phyloP scores from a whole-genome alignment of 2,329 filamentous ascomycete species.

The Pyricularia grisea region DNA sequence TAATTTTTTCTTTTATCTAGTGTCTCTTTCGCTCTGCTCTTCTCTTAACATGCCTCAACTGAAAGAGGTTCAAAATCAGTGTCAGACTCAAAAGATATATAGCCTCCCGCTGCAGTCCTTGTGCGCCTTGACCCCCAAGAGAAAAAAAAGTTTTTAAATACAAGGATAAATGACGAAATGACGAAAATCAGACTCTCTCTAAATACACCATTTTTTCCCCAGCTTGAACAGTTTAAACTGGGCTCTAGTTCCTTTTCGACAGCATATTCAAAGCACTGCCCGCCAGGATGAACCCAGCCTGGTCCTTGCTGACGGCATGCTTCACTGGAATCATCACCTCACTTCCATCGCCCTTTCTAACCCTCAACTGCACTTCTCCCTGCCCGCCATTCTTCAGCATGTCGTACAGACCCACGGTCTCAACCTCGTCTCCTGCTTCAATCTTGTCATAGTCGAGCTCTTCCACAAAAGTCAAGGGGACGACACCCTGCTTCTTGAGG shows the following conservation, averaged over 20 bases:
- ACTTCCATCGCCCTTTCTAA: constrained; percentile 56
- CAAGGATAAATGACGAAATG: neutral
- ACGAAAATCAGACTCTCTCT: neutral
- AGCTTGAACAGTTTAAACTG: neutral
- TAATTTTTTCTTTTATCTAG: neutral
- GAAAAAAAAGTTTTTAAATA: neutral
- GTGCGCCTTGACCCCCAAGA: neutral
- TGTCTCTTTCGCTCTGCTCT: neutral
- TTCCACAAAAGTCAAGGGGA: constrained; percentile 83
- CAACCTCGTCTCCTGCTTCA: constrained; percentile 71
- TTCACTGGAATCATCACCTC: constrained; percentile 65
- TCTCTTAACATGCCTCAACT: neutral
- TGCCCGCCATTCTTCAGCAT: constrained; percentile 70
- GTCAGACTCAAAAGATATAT: neutral
- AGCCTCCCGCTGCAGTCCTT: neutral
- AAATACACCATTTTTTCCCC: neutral
- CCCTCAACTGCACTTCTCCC: constrained; percentile 62
- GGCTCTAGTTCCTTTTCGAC: constrained; percentile 42
- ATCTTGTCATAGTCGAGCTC: constrained; percentile 83
- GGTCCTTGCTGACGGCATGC: constrained; percentile 82
- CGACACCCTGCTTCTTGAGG: constrained; percentile 93
- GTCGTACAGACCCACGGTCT: constrained; percentile 74
- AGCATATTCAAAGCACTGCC: constrained; percentile 90
- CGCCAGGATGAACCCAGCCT: constrained; percentile 85
- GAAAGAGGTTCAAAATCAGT: neutral